phyloP scores from a whole-genome alignment of 2,329 filamentous ascomycete genomes.

The Atkinsonella hypoxylon region DNA sequence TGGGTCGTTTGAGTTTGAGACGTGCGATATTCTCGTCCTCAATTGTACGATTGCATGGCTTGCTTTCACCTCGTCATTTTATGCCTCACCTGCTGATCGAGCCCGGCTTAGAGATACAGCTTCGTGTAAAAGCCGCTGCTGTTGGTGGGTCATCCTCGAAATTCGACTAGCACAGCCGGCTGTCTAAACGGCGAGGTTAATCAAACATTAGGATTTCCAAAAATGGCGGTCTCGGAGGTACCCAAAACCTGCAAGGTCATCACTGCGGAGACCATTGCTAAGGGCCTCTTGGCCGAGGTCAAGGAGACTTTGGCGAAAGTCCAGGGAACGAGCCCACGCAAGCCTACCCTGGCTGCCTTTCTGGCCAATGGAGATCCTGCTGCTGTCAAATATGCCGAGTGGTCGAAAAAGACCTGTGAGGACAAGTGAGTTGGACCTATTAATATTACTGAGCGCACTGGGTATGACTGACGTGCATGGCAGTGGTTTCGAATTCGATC shows the following conservation, averaged over 20 bases:
- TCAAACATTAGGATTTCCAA: not conserved
- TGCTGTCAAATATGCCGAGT: constrained; percentile 87
- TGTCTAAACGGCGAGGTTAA: not conserved
- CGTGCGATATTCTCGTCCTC: not conserved
- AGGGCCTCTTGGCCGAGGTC: constrained; percentile 67
- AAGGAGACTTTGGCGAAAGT: constrained; percentile 61
- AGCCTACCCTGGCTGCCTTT: constrained; percentile 79
- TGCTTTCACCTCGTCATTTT: not conserved
- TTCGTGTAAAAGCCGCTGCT: not conserved
- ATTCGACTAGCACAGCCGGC: not conserved
- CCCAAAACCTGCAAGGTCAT: constrained; percentile 83
- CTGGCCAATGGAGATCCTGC: constrained; percentile 86
- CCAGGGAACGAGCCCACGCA: constrained; percentile 37
- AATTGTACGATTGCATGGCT: not conserved
- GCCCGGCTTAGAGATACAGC: not conserved
- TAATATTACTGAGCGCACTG: not conserved
- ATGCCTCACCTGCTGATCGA: not conserved
- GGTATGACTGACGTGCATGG: constrained; percentile 6
- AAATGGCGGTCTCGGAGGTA: constrained; percentile 22
- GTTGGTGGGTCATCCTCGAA: not conserved
- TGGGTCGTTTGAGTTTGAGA: not conserved
- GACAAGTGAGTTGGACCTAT: constrained; percentile 62
- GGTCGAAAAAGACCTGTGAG: constrained; percentile 90
- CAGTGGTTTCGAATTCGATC: constrained; percentile 81
- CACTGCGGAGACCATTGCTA: constrained; percentile 77